Percentiles rank a stretch among this genome's conserved stretches.
Evolutionary conservation across 805 yeast species (phyloP).

Genomic region (Blastobotrys terrestris): DNA sequence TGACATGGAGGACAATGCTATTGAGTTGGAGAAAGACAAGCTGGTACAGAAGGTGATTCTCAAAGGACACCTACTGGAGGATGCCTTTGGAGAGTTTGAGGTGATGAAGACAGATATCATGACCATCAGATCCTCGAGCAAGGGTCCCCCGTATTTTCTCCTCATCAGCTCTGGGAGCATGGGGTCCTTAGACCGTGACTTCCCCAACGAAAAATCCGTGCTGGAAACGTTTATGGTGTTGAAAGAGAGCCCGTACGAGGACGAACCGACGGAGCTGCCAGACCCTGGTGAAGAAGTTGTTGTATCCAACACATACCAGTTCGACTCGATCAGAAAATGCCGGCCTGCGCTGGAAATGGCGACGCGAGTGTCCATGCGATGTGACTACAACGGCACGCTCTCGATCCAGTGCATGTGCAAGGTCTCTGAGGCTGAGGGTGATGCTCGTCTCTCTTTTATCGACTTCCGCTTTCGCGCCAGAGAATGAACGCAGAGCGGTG

Average conservation of each 20-base stretch:
- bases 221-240: conserved; percentile 50
- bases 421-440: conserved; percentile 10
- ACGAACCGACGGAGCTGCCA: conserved; percentile 22
- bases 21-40: conserved; percentile 40
- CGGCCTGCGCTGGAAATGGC: conserved; percentile 46
- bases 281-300: conserved; percentile 11
- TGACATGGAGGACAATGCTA: conserved; percentile 23
- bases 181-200: conserved; percentile 59
- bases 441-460: conserved; percentile 24
- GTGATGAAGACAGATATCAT: conserved; percentile 49
- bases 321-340: conserved; percentile 41
- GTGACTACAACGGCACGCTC: conserved; percentile 46
- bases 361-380: conserved; percentile 47
- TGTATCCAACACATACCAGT: conserved; percentile 38
- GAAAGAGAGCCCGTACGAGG: conserved; percentile 10
- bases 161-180: conserved; percentile 68
- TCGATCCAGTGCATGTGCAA: conserved; percentile 42
- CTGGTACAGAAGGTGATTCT: conserved; percentile 47
- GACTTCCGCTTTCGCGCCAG: conserved; percentile 26
- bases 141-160: conserved; percentile 36
- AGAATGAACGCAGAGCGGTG: conserved; percentile 5
- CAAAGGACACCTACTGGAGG: conserved; percentile 46
- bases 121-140: conserved; percentile 30
- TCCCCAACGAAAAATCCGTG: conserved; percentile 57
- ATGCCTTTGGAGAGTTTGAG: conserved; percentile 50